Evolutionary conservation across 1,284 basidiomycete genomes (phyloP), one percentile per base, ranked within the genome.

Genomic region (Neonothopanus nambi): DNA sequence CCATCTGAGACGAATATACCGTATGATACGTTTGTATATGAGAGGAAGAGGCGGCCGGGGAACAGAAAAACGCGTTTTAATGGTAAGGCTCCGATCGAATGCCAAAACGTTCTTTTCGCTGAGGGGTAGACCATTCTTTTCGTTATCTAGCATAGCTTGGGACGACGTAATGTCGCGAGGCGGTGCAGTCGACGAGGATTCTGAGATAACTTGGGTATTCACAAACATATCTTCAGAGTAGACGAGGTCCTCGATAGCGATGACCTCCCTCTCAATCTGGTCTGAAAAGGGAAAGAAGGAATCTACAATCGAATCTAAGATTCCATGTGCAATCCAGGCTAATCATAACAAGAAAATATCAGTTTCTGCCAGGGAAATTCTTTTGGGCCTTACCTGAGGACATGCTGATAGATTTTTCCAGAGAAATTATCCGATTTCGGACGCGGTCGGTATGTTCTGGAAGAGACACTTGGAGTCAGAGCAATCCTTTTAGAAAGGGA

Each of bases 251-350:
- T 96, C 93, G 48, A 97, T 84, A 23, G 84, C 84, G 53, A 84
- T 78, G 0, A 93, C 87, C 65, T 97, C 94, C 46, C 79, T 79
- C 65, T 94, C 93, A 41, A 98, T 87, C 54, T 87, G 87, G 51
- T 88, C 81, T 45, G 96, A 76, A 52, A 94, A 78, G 1, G 95
- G 95, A 69, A 95, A 93, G 72, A 97, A 97, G 1, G 93, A 87
- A 67, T 98, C 95, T 28, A 98, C 93, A 48, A 98, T 86, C 1
- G 94, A 96, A 66, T 98, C 95, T 65, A 98, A 77, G 49, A 98
- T 79, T 15, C 89, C 92, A 68, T 98, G 94, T 0, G 93, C 93
- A 59, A 98, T 93, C 94, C 94, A 98, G 67, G 96, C 93, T 91
- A 65, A 43, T 33, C 13, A 13, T 13, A 9, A 20, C n/a, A n/a